phyloP scores from a whole-genome alignment of 1,139 yeast genomes.

The Zygotorulaspora mrakii region DNA sequence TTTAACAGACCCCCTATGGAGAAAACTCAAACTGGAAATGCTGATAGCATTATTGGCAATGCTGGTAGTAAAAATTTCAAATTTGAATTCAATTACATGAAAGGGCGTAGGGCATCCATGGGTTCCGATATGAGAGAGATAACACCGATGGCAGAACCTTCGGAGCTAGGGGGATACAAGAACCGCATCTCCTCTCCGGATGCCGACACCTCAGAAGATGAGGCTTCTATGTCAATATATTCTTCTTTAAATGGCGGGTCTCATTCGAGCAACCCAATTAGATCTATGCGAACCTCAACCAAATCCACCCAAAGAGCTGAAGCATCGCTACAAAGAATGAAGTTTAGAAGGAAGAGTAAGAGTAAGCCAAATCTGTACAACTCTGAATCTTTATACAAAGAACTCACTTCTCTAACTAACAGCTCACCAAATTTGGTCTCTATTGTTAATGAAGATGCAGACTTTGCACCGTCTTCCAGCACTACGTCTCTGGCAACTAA shows the following conservation, averaged over 20 bases:
- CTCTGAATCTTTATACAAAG: constrained; percentile 21
- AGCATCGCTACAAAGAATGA: constrained; percentile 62
- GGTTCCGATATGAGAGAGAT: constrained; percentile 8
- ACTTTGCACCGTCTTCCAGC: constrained; percentile 11
- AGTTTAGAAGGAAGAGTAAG: constrained; percentile 55
- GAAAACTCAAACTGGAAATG: constrained; percentile 12
- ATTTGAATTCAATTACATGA: constrained; percentile 34
- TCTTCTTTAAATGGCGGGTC: constrained; percentile 38
- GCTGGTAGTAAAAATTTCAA: constrained; percentile 31
- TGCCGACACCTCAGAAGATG: constrained; percentile 36
- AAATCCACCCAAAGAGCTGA: constrained; percentile 62
- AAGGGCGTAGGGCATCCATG: constrained; percentile 9
- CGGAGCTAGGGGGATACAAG: constrained; percentile 5
- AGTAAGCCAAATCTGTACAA: constrained; percentile 37
- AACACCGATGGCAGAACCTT: constrained; percentile 2
- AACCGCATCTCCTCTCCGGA: constrained; percentile 11
- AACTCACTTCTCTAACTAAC: constrained; percentile 24
- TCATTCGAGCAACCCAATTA: constrained; percentile 32
- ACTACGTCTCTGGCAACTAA: constrained; percentile 5
- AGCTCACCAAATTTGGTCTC: constrained; percentile 36
- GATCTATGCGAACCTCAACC: constrained; percentile 38
- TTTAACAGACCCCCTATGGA: constrained; percentile 14
- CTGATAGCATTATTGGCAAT: constrained; percentile 26
- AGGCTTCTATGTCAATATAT: constrained; percentile 44
- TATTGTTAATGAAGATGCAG: constrained; percentile 29